Percentiles rank a stretch among this genome's conserved stretches.
phyloP scores from a whole-genome alignment of 345 rosid genomes.

The Salix arbutifolia region DNA sequence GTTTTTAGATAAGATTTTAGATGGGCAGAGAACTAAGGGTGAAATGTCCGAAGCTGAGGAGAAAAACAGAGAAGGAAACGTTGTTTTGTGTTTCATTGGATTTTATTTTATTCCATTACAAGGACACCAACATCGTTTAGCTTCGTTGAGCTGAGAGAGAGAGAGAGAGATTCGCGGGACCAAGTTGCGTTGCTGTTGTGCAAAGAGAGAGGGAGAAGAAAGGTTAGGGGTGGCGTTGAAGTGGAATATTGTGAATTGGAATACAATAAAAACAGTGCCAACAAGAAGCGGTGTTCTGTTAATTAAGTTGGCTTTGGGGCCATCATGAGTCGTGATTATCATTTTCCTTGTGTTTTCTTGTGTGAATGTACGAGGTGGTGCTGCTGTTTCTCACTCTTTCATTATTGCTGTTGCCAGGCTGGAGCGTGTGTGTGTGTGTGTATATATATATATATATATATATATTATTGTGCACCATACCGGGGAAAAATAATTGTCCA shows the following conservation, averaged over 20 bases:
- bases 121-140: background rate
- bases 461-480: too few relatives aligned
- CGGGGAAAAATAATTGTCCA: too few relatives aligned
- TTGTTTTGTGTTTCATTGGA: background rate
- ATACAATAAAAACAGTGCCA: slow-evolving; percentile 1
- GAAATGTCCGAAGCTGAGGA: slow-evolving; percentile 2
- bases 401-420: too few relatives aligned
- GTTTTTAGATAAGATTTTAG: background rate
- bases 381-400: background rate
- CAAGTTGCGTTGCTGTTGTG: background rate
- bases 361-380: background rate
- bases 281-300: background rate
- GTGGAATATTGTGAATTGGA: slow-evolving; percentile 41
- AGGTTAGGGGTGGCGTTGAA: slow-evolving; percentile 40
- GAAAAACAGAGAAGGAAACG: background rate
- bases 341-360: background rate
- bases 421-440: too few relatives aligned
- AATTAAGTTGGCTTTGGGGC: background rate
- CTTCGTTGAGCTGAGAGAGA: background rate
- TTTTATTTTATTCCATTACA: background rate
- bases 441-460: too few relatives aligned
- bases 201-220: background rate
- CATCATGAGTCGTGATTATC: background rate
- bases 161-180: slow-evolving; percentile 31
- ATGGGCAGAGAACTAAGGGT: background rate